Percentiles rank a stretch among this genome's conserved stretches.
These are phyloP conservation scores for Suillus discolor DNA, from an alignment of 768 basidiomycete genomes.

Conservation along the genomic window DNA sequence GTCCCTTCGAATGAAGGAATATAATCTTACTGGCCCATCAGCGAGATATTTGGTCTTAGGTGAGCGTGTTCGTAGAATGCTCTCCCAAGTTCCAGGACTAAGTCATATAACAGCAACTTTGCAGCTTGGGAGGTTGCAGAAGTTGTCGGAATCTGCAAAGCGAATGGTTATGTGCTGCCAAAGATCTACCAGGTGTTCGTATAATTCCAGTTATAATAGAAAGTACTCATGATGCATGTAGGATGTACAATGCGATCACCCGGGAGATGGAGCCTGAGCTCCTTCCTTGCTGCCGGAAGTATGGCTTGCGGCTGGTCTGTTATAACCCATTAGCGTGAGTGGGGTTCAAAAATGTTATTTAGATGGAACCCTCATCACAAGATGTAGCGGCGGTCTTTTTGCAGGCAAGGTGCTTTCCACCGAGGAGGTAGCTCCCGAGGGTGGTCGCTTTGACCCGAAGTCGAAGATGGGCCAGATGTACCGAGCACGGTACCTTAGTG, in stretches of 20 bases:
- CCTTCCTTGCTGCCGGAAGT: conserved; percentile 59
- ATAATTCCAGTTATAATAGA: neutral
- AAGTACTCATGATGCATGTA: conserved; percentile 11
- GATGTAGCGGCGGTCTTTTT: conserved; percentile 52
- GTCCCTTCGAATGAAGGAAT: neutral
- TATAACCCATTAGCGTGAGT: conserved; percentile 57
- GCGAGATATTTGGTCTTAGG: conserved; percentile 61
- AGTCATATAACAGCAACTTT: conserved; percentile 43
- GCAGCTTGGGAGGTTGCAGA: conserved; percentile 61
- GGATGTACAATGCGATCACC: conserved; percentile 53
- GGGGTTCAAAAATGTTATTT: neutral
- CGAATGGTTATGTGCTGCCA: conserved; percentile 55
- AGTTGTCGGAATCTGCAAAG: conserved; percentile 56
- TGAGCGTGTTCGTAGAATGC: neutral
- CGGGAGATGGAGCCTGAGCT: conserved; percentile 52
- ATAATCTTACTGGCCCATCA: conserved; percentile 16
- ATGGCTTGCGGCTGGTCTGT: conserved; percentile 55
- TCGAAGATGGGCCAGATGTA: conserved; percentile 45
- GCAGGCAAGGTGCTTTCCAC: conserved; percentile 51
- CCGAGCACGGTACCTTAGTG: conserved; percentile 45
- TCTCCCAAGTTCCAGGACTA: neutral
- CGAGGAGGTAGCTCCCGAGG: conserved; percentile 32
- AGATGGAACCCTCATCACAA: neutral
- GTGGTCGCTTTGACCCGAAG: conserved; percentile 44
- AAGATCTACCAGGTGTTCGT: conserved; percentile 58